phyloP scores from a whole-genome alignment of 176 grass and related monocot species.

The Carex kokanica region DNA sequence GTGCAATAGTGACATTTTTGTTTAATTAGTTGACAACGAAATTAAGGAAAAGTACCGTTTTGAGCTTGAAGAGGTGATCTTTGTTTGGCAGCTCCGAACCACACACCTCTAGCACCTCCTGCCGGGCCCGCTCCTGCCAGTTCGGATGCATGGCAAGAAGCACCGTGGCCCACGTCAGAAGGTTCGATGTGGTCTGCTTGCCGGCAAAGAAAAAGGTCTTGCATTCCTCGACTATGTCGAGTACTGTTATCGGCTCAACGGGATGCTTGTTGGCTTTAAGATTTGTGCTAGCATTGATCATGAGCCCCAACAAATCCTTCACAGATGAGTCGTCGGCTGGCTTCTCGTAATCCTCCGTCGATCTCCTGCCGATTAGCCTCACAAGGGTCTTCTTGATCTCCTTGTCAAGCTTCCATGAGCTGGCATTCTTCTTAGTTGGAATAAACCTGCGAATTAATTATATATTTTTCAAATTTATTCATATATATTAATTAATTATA shows the following conservation, averaged over 20 bases:
- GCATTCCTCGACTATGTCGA: conserved; percentile 96
- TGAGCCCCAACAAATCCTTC: conserved; percentile 75
- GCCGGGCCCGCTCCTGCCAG: conserved; percentile 83
- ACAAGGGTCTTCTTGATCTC: conserved; percentile 84
- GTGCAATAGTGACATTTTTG: conserved; percentile 16
- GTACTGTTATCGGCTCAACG: conserved; percentile 57
- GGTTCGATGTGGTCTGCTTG: conserved; percentile 95
- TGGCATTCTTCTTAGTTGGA: conserved; percentile 95
- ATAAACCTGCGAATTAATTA: conserved; percentile 47
- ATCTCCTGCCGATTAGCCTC: conserved; percentile 59
- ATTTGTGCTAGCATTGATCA: conserved; percentile 55
- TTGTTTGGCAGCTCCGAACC: conserved; percentile 58
- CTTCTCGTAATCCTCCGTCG: conserved; percentile 34
- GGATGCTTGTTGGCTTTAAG: conserved; percentile 21
- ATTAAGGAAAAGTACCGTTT: conserved; percentile 47
- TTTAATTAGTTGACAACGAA: not conserved
- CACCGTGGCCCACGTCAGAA: conserved; percentile 89
- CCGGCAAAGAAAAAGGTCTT: conserved; percentile 97
- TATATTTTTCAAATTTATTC: too few relatives aligned
- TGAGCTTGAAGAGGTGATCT: conserved; percentile 82
- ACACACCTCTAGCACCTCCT: conserved; percentile 86
- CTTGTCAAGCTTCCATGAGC: conserved; percentile 92
- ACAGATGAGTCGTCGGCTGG: conserved; percentile 38
- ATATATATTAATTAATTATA: not conserved
- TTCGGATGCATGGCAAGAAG: conserved; percentile 92